A percentile compares a stretch with the other conserved stretches of the same genome.
phyloP scores from a whole-genome alignment of 148 eudicot species.

The Agrostemma githago region DNA sequence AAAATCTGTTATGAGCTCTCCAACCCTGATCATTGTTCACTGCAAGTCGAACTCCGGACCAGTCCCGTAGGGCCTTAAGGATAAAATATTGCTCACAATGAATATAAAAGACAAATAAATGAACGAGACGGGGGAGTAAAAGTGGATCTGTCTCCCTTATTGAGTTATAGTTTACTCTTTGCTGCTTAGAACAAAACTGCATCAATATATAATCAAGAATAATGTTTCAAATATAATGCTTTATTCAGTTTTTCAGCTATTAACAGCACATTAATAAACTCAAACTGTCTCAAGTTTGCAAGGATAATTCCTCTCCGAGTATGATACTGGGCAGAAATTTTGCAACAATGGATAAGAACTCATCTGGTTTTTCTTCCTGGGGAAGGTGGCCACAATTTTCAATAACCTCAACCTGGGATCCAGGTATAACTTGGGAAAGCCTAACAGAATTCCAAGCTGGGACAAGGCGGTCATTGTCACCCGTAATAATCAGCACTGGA shows the following conservation, averaged over 20 bases:
- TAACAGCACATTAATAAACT: constrained; percentile 5
- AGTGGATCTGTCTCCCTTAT: too few relatives aligned
- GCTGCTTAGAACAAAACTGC: background rate
- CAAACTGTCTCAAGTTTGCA: constrained; percentile 32
- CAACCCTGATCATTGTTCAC: too few relatives aligned
- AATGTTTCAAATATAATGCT: background rate
- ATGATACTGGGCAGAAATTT: constrained; percentile 47
- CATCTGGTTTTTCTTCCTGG: constrained; percentile 82
- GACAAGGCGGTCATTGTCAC: constrained; percentile 77
- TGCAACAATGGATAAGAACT: constrained; percentile 57
- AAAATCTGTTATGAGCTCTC: too few relatives aligned
- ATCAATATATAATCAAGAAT: background rate
- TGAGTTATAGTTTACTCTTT: background rate
- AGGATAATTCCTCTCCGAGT: constrained; percentile 36
- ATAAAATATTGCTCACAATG: too few relatives aligned
- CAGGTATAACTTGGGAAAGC: constrained; percentile 71
- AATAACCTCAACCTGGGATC: constrained; percentile 58
- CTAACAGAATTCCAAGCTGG: constrained; percentile 79
- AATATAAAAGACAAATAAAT: too few relatives aligned
- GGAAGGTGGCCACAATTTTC: constrained; percentile 90
- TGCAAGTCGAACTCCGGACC: too few relatives aligned
- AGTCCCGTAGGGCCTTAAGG: too few relatives aligned
- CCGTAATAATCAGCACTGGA: constrained; percentile 76
- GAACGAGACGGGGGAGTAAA: too few relatives aligned
- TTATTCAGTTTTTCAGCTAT: background rate